phyloP scores from a whole-genome alignment of 2,329 filamentous ascomycete genomes.

The Penicillium rolfsii region DNA sequence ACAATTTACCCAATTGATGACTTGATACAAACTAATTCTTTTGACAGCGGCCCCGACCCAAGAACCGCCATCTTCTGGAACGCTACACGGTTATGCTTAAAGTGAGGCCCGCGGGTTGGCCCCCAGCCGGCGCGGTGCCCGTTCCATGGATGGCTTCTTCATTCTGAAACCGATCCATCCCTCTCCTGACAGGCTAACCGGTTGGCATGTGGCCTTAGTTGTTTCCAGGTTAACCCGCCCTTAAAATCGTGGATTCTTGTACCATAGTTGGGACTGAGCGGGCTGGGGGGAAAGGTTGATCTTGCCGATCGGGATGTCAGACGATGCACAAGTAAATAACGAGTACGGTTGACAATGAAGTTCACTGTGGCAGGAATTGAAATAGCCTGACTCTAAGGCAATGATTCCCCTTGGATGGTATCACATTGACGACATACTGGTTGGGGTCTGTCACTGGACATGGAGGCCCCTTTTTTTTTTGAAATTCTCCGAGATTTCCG shows the following conservation, averaged over 20 bases:
- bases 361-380: background rate
- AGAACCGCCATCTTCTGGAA: conserved; percentile 23
- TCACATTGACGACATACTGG: background rate
- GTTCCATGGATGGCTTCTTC: conserved; percentile 23
- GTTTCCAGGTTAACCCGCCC: background rate
- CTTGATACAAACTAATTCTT: background rate
- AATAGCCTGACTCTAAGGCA: no score
- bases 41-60: conserved; percentile 27
- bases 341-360: background rate
- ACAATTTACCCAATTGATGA: no score
- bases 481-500: conserved; percentile 1
- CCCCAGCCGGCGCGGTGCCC: background rate
- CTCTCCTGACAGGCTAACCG: conserved; percentile 5
- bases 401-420: background rate
- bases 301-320: conserved; percentile 19
- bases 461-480: background rate
- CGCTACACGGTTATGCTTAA: conserved; percentile 34
- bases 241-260: background rate
- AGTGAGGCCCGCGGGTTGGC: conserved; percentile 18
- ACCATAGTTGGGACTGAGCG: no score
- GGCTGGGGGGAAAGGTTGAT: conserved; percentile 7
- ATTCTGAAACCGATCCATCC: background rate
- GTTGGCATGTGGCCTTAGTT: background rate
- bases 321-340: no score
- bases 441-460: background rate